These are phyloP conservation scores for Musa schizocarpa DNA, from an alignment of 176 grass and related monocot genomes.

Conservation along the genomic window DNA sequence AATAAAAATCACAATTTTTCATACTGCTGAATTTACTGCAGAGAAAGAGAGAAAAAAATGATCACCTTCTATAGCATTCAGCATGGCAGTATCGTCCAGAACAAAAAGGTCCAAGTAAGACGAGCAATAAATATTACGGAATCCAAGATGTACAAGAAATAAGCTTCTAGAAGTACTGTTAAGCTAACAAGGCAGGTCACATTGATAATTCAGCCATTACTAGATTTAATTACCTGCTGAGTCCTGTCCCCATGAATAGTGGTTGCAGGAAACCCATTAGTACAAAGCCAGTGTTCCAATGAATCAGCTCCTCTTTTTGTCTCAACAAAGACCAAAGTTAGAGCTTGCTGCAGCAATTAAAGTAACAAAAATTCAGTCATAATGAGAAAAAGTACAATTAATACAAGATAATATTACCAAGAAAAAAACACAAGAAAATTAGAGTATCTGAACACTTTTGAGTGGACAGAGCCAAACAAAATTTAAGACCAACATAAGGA, in stretches of 20 bases:
- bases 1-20: too few species aligned
- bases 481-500: not conserved
- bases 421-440: too few species aligned
- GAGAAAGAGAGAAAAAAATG: too few species aligned
- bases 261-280: constrained; percentile 77
- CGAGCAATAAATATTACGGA: too few species aligned
- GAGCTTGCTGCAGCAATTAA: constrained; percentile 43
- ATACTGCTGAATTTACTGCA: too few species aligned
- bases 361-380: not conserved
- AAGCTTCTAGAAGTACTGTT: too few species aligned
- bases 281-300: constrained; percentile 79
- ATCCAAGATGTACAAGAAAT: too few species aligned
- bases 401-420: not conserved
- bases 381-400: not conserved
- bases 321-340: constrained; percentile 88
- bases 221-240: constrained; percentile 49
- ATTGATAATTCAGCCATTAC: not conserved
- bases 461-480: not conserved
- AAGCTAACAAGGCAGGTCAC: too few species aligned
- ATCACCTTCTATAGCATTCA: too few species aligned
- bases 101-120: too few species aligned
- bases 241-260: constrained; percentile 88
- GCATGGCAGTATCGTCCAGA: too few species aligned
- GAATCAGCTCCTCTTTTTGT: constrained; percentile 90
- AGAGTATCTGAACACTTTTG: too few species aligned